Evolutionary conservation across 2,329 filamentous ascomycete genomes (phyloP), one percentile per base, ranked within the genome.

Genomic region (Diaporthe ilicicola): DNA sequence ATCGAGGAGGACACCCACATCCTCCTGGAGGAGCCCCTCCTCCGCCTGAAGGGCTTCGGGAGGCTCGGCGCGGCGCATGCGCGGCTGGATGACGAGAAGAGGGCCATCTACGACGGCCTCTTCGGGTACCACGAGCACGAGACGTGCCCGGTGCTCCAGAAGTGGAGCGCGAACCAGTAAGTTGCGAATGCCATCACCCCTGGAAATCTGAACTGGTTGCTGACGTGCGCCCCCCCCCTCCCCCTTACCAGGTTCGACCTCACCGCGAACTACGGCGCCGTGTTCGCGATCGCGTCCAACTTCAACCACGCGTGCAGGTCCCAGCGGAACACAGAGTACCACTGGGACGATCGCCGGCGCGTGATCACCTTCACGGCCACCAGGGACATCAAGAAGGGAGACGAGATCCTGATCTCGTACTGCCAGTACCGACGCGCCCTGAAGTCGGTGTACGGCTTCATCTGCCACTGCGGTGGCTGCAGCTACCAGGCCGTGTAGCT

Each of bases 261-360:
- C 1, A 70, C 78, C 10, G 50, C 39, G 1, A 68, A 70, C 0
- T 73, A 74, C 3, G 74, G 77, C 8, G 83, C 81, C 0, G 82
- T 89, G 2, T 89, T 88, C 70, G 81, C 85, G 0, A 79, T 87
- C 7, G 86, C 84, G 0, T 85, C 87, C 0, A 82, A 88, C 2
- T 90, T 91, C 78, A 91, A 91, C 75, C 89, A 91, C 75, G 84
- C 87, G 0, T 91, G 89, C 75, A 71, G 74, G 1, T 80, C 82
- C 0, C 76, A 74, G 3, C 76, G 82, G 67, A 87, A 84, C 53
- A 76, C 88, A 32, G 73, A 78, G 1, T 90, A 86, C 74, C 73
- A 56, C 0, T 88, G 83, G 73, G 81, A 86, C 64, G 7, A 62
- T 0, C 50, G 69, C 0, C 70, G 73, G 1, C 73, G 78, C 8